Evolutionary conservation across 2,329 filamentous ascomycete genomes (phyloP), one percentile per base, ranked within the genome.

Genomic region (Claviceps pusilla): DNA sequence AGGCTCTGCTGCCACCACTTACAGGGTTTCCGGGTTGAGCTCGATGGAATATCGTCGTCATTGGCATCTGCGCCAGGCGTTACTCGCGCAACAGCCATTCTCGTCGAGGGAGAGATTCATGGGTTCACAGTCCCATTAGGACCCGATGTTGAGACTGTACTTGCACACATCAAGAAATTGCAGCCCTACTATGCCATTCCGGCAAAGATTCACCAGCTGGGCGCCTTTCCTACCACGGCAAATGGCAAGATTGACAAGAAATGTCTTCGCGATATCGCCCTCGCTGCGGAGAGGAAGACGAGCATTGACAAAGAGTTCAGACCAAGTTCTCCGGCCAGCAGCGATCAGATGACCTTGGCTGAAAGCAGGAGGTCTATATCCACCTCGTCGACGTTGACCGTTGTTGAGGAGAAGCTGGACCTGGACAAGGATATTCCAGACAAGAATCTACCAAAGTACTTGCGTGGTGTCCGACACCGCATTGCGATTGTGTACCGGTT

Each of bases 201-300:
- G 0, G 68, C 71, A 9, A 62, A 66, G 49, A 71, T 75, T 62
- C 67, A 73, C 35, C 66, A 69, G 28, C 63, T 77, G 4, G 61
- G 66, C 0, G 64, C 65, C 3, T 69, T 81, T 31, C 75, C 76
- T 0, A 66, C 76, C 29, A 80, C 77, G 0, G 58, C 69, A 2
- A 80, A 81, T 56, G 78, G 78, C 48, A 81, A 81, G 64, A 71
- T 78, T 47, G 73, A 81, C 63, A 79, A 78, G 67, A 66, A 65
- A 28, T 64, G 66, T 5, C 70, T 81, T 3, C 65, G 62, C 7
- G 60, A 62, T 10, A 58, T 73, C 33, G 69, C 66, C 31, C 50
- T 56, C 55, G 55, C 55, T 49, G 48, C 56, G 50, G 54, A 47
- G 42, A 12, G 33, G 16, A 52, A 51, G 46, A 42, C 56, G 19